Percentiles rank a stretch among this genome's conserved stretches.
phyloP scores from a whole-genome alignment of 2,329 filamentous ascomycete species.

The Neospermospora avenae region DNA sequence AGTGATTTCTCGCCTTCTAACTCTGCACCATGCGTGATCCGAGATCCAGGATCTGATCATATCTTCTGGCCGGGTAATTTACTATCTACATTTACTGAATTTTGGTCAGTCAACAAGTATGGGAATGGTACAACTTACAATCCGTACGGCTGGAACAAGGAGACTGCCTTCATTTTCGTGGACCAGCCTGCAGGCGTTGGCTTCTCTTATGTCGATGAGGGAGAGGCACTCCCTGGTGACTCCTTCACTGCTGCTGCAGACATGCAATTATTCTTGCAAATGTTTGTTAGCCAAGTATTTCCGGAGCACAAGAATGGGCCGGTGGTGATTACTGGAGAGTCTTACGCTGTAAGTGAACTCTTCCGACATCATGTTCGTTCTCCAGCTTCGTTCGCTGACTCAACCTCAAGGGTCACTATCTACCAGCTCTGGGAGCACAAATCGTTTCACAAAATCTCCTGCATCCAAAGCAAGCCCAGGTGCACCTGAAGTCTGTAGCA shows the following conservation, averaged over 20 bases:
- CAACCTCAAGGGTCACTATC: constrained; percentile 42
- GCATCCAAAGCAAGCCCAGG: constrained; percentile 40
- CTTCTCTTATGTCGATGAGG: constrained; percentile 52
- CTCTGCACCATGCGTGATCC: too few species aligned
- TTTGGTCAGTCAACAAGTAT: constrained; percentile 34
- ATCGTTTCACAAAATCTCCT: constrained; percentile 44
- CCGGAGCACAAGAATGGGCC: constrained; percentile 38
- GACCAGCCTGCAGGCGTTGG: constrained; percentile 65
- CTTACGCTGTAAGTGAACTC: constrained; percentile 41
- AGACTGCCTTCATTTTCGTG: constrained; percentile 48
- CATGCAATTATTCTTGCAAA: constrained; percentile 47
- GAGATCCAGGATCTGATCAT: too few species aligned
- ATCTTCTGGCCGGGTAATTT: too few species aligned
- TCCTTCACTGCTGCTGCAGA: constrained; percentile 45
- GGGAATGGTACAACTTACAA: constrained; percentile 45
- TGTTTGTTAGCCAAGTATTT: constrained; percentile 46
- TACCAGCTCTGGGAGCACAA: constrained; percentile 43
- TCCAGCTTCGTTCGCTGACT: constrained; percentile 1
- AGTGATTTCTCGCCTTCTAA: too few species aligned
- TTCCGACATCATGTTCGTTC: background rate
- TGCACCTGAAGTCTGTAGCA: constrained; percentile 43
- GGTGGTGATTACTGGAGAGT: constrained; percentile 48
- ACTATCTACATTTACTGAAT: too few species aligned
- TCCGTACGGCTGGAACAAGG: constrained; percentile 62
- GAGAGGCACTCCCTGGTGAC: constrained; percentile 33